phyloP scores from a whole-genome alignment of 345 rosid species.

The Mangifera indica region DNA sequence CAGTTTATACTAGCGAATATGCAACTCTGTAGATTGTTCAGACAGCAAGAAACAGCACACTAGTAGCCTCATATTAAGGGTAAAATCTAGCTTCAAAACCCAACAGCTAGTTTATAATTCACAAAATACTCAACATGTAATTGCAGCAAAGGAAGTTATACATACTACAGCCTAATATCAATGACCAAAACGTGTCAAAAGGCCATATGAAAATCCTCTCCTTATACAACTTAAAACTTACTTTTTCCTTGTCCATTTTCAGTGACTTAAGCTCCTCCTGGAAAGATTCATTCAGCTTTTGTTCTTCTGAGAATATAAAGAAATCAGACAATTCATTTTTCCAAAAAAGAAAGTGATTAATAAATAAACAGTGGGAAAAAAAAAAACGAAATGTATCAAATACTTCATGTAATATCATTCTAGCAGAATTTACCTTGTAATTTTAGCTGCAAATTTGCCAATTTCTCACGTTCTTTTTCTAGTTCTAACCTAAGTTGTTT shows the following conservation, averaged over 20 bases:
- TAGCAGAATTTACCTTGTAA: conserved; percentile 52
- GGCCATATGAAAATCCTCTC: conserved; percentile 2
- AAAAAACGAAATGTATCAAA: background rate
- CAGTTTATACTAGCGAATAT: no score
- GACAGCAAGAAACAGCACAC: background rate
- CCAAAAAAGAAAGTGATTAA: no score
- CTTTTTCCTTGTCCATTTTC: conserved; percentile 64
- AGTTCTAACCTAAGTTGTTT: conserved; percentile 56
- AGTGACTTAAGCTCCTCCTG: conserved; percentile 57
- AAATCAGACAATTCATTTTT: conserved; percentile 12
- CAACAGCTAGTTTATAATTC: background rate
- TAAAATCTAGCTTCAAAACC: conserved; percentile 1
- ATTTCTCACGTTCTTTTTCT: conserved; percentile 53
- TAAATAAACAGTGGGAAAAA: conserved; percentile 10
- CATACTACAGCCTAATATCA: background rate
- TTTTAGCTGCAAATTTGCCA: conserved; percentile 44
- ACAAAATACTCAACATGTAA: background rate
- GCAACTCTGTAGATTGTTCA: background rate
- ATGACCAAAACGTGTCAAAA: background rate
- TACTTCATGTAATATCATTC: background rate
- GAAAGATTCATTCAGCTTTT: conserved; percentile 52
- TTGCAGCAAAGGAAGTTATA: background rate
- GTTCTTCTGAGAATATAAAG: conserved; percentile 59
- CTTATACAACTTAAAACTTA: conserved; percentile 34
- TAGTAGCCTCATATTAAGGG: background rate